Percentiles rank a stretch among this genome's conserved stretches.
phyloP scores from a whole-genome alignment of 495 filamentous ascomycete species.

The Penicillium salamii region DNA sequence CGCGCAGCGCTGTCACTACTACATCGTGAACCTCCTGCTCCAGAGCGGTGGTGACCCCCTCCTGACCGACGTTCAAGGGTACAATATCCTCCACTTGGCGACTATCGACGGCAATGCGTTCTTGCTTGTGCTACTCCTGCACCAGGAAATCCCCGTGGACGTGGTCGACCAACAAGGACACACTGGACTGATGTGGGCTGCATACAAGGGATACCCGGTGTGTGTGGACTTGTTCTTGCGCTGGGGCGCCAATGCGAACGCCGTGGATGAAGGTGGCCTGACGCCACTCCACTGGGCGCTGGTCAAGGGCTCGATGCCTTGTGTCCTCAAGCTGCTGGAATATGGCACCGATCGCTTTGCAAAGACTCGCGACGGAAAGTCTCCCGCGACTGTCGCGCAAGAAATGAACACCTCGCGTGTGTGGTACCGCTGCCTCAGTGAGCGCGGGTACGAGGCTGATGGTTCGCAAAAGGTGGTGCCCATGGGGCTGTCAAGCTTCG shows the following conservation, averaged over 20 bases:
- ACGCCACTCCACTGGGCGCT: constrained; percentile 95
- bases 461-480: constrained; percentile 62
- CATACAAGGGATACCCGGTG: constrained; percentile 89
- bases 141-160: constrained; percentile 92
- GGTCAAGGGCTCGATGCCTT: constrained; percentile 81
- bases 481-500: constrained; percentile 45
- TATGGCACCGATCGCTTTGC: constrained; percentile 91
- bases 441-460: constrained; percentile 79
- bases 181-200: constrained; percentile 96
- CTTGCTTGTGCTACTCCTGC: constrained; percentile 78
- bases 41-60: constrained; percentile 86
- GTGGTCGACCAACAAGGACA: constrained; percentile 84
- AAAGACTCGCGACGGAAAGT: constrained; percentile 82
- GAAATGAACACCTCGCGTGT: constrained; percentile 84
- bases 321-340: constrained; percentile 88
- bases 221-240: constrained; percentile 91
- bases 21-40: constrained; percentile 76
- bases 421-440: constrained; percentile 81
- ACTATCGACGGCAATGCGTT: constrained; percentile 98
- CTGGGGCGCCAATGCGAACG: constrained; percentile 93
- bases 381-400: constrained; percentile 74
- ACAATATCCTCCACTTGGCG: constrained; percentile 93
- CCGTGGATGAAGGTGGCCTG: constrained; percentile 85
- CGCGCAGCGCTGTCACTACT: constrained; percentile 89
- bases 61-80: constrained; percentile 86